Evolutionary conservation across 2,329 filamentous ascomycete genomes (phyloP), one percentile per base, ranked within the genome.

Genomic region (Colletotrichum agaves): DNA sequence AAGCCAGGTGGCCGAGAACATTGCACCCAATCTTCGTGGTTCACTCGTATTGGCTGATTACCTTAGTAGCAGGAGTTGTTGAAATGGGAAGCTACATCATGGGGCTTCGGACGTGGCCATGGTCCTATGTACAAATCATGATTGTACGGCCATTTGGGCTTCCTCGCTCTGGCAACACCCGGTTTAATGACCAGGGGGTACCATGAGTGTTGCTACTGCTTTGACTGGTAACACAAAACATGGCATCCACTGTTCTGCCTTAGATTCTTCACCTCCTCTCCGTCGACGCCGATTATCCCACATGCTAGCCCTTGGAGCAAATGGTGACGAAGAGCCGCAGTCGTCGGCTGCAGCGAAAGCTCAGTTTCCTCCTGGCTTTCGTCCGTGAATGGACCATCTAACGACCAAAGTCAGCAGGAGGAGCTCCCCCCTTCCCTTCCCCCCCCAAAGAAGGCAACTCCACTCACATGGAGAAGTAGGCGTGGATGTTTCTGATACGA

Each of bases 391-490:
- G 31, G 46, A 39, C 31, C 27, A 35, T 13, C 27, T 39, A 61
- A 13, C 3, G 4, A 5, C 15, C 11, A 4, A 52, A 52, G 44
- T 52, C 31, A 61, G 57, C 46, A 13, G 35, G 35, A 37, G 7
- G 12, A 6, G 27, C 15, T 5, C 11, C n/a, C 31, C n/a, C n/a
- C n/a, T n/a, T n/a, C n/a, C n/a, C n/a, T n/a, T n/a, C n/a, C n/a
- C n/a, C n/a, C n/a, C n/a, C n/a, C n/a, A n/a, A 6, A 35, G 3
- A 61, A 3, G 10, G 15, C n/a, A 53, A 13, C 0, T 37, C 10
- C 39, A 43, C 58, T 53, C 19, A 53, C 77, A 80, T 74, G n/a
- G 77, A 75, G 74, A 78, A 74, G 46, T 74, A 77, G 3, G 71
- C 69, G 67, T 77, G 75, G 7, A 75, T 69, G 5, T 43, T 72